phyloP scores from a whole-genome alignment of 768 basidiomycete species.

The Boletus rubroflammeus region DNA sequence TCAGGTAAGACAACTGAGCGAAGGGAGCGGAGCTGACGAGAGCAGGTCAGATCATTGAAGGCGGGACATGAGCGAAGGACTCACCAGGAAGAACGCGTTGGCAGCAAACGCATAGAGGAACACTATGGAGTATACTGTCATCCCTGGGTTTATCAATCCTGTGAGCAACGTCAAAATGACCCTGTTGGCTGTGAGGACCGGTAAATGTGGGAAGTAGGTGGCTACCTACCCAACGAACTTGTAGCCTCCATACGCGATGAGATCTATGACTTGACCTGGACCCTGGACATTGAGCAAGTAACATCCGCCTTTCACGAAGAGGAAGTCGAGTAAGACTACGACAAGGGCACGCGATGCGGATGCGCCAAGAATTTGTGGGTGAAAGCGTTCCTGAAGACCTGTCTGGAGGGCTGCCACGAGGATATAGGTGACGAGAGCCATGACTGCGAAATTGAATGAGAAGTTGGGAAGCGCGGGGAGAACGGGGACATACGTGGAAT shows the following conservation, averaged over 20 bases:
- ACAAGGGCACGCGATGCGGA: conserved; percentile 80
- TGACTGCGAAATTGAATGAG: conserved; percentile 48
- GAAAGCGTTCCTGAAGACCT: conserved; percentile 78
- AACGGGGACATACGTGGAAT: conserved; percentile 66
- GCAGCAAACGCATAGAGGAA: conserved; percentile 87
- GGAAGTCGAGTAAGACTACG: conserved; percentile 85
- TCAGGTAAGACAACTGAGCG: conserved; percentile 91
- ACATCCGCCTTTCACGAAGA: conserved; percentile 86
- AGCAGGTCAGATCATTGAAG: neutral
- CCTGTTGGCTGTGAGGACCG: conserved; percentile 36
- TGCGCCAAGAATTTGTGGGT: conserved; percentile 85
- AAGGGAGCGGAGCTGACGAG: conserved; percentile 82
- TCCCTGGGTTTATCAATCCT: conserved; percentile 59
- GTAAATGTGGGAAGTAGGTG: neutral
- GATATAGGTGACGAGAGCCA: conserved; percentile 96
- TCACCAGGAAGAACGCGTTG: conserved; percentile 90
- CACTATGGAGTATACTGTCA: conserved; percentile 60
- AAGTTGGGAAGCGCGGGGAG: neutral
- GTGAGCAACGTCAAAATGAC: conserved; percentile 81
- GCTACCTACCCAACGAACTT: conserved; percentile 87
- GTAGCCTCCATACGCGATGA: conserved; percentile 93
- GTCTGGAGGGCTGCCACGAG: conserved; percentile 83
- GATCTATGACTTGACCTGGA: conserved; percentile 65
- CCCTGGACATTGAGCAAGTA: conserved; percentile 89
- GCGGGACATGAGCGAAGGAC: conserved; percentile 20